Evolutionary conservation across 805 yeast species (phyloP).

Genomic region (Komagataella pastoris): DNA sequence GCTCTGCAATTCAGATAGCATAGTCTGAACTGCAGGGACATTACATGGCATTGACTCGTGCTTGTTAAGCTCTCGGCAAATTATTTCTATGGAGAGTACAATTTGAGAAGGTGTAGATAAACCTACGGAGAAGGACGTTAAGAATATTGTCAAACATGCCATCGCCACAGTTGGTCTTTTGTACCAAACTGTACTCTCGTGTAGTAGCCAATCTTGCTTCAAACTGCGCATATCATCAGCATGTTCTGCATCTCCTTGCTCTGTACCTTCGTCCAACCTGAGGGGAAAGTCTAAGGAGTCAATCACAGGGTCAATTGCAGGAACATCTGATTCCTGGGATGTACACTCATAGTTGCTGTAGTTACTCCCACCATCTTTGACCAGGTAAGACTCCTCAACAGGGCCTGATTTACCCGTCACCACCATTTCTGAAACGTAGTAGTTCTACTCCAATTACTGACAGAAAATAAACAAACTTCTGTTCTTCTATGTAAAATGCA

Average conservation of each 20-base stretch:
- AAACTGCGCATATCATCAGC: not conserved
- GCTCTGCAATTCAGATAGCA: not conserved
- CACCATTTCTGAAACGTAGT: not conserved
- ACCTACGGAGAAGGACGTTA: not conserved
- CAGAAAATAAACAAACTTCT: not conserved
- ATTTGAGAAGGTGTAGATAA: not conserved
- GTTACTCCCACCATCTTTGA: not conserved
- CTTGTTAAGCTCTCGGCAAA: not conserved
- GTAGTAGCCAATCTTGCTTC: not conserved
- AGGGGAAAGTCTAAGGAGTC: not conserved
- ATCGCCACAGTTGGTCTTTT: not conserved
- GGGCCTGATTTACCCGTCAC: not conserved
- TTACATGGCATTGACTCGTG: not conserved
- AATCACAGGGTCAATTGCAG: not conserved
- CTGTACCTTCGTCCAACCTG: not conserved
- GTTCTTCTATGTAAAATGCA: not conserved
- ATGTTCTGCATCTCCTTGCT: not conserved
- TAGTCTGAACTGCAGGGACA: not conserved
- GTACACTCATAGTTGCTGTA: not conserved
- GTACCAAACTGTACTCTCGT: not conserved
- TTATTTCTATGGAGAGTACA: not conserved
- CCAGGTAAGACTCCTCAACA: not conserved
- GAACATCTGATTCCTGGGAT: not conserved
- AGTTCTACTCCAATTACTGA: not conserved
- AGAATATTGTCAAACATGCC: not conserved